Evolutionary conservation across 2,329 filamentous ascomycete genomes (phyloP).

Genomic region (Akanthomyces muscarius): DNA sequence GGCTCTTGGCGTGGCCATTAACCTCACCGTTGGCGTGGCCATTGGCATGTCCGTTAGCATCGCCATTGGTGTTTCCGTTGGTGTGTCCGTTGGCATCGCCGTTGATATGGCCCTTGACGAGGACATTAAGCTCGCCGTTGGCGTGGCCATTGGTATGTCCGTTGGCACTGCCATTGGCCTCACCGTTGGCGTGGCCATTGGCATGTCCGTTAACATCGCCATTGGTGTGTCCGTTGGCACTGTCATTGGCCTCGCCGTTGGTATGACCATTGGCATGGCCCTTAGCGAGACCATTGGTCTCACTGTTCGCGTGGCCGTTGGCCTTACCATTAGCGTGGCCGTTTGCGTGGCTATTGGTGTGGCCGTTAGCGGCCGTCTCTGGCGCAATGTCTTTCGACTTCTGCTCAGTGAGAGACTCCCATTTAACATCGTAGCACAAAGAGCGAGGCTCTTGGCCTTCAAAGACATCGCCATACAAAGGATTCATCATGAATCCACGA

Average conservation of each 20-base stretch:
- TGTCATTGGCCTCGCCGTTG: neutral
- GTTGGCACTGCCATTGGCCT: constrained; percentile 5
- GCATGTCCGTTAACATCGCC: neutral
- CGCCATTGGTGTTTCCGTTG: constrained; percentile 2
- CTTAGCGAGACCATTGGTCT: constrained; percentile 9
- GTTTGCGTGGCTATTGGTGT: constrained; percentile 9
- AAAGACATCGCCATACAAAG: constrained; percentile 34
- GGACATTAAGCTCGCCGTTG: constrained; percentile 3
- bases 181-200: constrained; percentile 15
- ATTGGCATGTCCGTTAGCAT: neutral
- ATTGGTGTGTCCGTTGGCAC: neutral
- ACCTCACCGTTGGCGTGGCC: neutral
- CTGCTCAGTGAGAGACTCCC: constrained; percentile 34
- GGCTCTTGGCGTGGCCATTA: neutral
- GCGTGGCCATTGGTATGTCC: neutral
- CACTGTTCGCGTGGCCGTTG: constrained; percentile 11
- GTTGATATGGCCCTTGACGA: constrained; percentile 8
- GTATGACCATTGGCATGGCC: constrained; percentile 12
- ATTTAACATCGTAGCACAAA: constrained; percentile 43
- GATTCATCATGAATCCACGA: constrained; percentile 37
- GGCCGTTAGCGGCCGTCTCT: constrained; percentile 10
- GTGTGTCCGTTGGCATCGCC: neutral
- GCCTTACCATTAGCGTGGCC: constrained; percentile 12
- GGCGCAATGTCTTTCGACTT: neutral
- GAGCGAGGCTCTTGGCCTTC: constrained; percentile 23